These are phyloP conservation scores for Gardenia jasminoides DNA, from an alignment of 257 asterid species.

Conservation along the genomic window DNA sequence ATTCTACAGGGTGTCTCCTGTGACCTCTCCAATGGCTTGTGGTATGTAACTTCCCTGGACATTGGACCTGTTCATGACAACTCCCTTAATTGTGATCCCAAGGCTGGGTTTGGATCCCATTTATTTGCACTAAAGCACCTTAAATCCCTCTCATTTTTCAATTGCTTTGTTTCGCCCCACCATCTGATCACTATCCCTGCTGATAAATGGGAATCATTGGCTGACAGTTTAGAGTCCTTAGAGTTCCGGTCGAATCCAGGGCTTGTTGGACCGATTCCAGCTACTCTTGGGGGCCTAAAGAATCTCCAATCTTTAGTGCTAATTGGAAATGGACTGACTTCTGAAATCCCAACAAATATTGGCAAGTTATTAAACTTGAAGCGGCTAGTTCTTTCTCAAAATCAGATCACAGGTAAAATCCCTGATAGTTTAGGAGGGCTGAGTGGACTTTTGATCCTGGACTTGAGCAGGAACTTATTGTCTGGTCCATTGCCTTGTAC, in stretches of 20 bases:
- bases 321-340: conserved; percentile 58
- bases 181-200: conserved; percentile 51
- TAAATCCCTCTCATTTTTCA: conserved; percentile 69
- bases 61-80: conserved; percentile 88
- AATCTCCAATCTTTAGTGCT: conserved; percentile 76
- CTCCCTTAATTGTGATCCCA: conserved; percentile 67
- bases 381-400: conserved; percentile 60
- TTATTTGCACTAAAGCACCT: conserved; percentile 60
- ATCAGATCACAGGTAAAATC: conserved; percentile 44
- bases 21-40: conserved; percentile 75
- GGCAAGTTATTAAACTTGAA: conserved; percentile 53
- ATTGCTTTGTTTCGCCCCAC: conserved; percentile 50
- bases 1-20: conserved; percentile 84
- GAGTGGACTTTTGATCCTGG: conserved; percentile 60
- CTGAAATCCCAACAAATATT: conserved; percentile 52
- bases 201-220: conserved; percentile 53
- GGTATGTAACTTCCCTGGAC: conserved; percentile 80
- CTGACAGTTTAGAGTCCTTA: conserved; percentile 52
- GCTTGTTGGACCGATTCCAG: conserved; percentile 63
- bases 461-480: conserved; percentile 63
- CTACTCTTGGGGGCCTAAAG: conserved; percentile 46
- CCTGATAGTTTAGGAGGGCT: conserved; percentile 61
- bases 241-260: conserved; percentile 79
- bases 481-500: conserved; percentile 55
- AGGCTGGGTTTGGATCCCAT: conserved; percentile 51